phyloP scores from a whole-genome alignment of 176 grass and related monocot genomes.

The Thinopyrum elongatum region DNA sequence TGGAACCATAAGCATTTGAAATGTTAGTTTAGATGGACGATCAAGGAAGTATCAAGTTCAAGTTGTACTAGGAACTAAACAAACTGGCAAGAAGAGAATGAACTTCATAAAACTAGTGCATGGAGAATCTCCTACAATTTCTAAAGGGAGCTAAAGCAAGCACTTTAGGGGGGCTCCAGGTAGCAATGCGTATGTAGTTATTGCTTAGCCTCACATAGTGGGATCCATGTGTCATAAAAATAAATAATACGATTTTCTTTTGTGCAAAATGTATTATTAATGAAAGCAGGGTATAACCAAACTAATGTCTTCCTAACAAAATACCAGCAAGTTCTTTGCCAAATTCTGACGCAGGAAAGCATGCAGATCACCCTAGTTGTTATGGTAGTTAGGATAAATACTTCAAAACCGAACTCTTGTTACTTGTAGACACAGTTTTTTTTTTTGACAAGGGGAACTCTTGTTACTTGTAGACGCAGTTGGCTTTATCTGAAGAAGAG shows the following conservation, averaged over 20 bases:
- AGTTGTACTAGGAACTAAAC: neutral
- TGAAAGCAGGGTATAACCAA: neutral
- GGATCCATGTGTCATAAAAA: neutral
- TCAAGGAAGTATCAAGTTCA: neutral
- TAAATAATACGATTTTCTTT: neutral
- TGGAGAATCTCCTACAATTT: neutral
- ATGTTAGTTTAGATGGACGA: constrained; percentile 6
- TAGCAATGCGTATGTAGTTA: neutral
- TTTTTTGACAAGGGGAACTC: no score
- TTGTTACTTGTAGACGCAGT: neutral
- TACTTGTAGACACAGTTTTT: no score
- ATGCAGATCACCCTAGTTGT: neutral
- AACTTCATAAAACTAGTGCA: neutral
- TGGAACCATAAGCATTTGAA: neutral
- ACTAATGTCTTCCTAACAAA: neutral
- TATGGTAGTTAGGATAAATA: neutral
- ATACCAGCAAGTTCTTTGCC: neutral
- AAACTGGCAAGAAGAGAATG: neutral
- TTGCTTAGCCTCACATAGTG: neutral
- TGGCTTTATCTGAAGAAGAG: neutral
- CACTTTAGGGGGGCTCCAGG: neutral
- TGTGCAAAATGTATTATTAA: neutral
- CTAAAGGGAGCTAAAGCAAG: neutral
- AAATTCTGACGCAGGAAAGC: neutral
- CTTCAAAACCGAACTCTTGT: neutral